Conservation (phyloP, 768 basidiomycete species). For the Agrocybe praecox region DNA sequence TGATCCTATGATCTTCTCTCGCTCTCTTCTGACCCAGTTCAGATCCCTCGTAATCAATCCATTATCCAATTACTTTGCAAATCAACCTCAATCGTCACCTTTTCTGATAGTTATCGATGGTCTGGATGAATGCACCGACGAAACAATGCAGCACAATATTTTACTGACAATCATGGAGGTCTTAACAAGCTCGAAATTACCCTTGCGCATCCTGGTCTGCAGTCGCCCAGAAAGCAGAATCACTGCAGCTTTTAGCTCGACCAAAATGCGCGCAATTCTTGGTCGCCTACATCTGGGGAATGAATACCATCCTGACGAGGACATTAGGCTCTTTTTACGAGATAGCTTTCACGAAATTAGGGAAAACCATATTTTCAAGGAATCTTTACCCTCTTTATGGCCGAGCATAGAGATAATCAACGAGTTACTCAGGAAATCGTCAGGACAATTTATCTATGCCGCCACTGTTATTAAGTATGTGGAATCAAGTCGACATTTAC, state of each 20-base stretch:
- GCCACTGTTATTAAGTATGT: neutral
- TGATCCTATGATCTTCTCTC: conserved; percentile 3
- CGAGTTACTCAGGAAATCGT: neutral
- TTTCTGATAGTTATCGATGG: conserved; percentile 16
- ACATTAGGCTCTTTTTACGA: conserved; percentile 2
- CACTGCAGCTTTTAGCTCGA: neutral
- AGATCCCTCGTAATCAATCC: conserved; percentile 8
- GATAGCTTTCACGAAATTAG: neutral
- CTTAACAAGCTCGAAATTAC: neutral
- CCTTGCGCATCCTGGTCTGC: conserved; percentile 2
- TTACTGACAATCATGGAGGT: neutral
- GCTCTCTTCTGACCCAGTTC: conserved; percentile 3
- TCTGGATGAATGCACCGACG: conserved; percentile 16
- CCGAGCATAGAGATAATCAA: neutral
- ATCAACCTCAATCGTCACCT: neutral
- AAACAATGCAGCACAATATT: conserved; percentile 2
- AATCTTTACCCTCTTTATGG: neutral
- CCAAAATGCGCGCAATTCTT: neutral
- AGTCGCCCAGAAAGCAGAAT: conserved; percentile 10
- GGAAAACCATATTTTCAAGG: neutral
- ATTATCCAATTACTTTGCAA: neutral
- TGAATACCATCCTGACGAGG: conserved; percentile 2
- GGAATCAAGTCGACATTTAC: neutral
- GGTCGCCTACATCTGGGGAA: conserved; percentile 4
- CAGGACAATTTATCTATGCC: conserved; percentile 2